Conservation (phyloP, 176 grass and related monocot species). For the sorghum (Sorghum bicolor) region DNA sequence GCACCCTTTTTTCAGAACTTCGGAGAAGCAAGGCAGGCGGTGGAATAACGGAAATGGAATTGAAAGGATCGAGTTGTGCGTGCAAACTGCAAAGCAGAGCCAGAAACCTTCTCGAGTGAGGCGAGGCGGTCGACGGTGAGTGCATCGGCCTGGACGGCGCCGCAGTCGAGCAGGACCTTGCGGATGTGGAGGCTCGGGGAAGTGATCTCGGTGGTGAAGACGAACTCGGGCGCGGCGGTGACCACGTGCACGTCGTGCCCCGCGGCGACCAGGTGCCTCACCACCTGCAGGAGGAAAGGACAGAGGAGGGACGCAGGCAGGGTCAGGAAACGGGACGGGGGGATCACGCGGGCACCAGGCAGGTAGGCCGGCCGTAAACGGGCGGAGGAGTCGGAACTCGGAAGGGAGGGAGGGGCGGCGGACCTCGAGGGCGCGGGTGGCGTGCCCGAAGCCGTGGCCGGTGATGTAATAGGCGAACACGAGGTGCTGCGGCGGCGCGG, state of each 20-base stretch:
- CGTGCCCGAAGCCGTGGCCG: slow-evolving; percentile 96
- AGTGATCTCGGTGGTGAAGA: slow-evolving; percentile 87
- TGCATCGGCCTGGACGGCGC: slow-evolving; percentile 95
- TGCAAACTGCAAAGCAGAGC: neutral
- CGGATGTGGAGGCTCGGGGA: slow-evolving; percentile 81
- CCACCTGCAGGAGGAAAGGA: slow-evolving; percentile 45
- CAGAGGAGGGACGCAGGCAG: neutral
- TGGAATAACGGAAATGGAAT: neutral
- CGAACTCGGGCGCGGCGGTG: slow-evolving; percentile 83
- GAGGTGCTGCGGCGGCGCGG: slow-evolving; percentile 37
- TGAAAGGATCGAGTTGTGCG: neutral
- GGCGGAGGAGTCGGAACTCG: neutral
- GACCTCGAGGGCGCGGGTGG: slow-evolving; percentile 88
- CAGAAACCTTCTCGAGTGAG: slow-evolving; percentile 77
- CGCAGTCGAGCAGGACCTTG: slow-evolving; percentile 96
- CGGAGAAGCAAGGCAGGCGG: neutral
- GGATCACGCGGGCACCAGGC: no score
- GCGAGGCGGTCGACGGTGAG: slow-evolving; percentile 93
- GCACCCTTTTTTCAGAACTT: neutral
- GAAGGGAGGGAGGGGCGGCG: neutral
- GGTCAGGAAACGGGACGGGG: neutral
- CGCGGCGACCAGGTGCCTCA: slow-evolving; percentile 76
- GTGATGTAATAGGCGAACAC: slow-evolving; percentile 95
- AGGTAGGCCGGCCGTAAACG: no score
- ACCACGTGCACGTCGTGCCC: slow-evolving; percentile 96